Evolutionary conservation across 176 grass and related monocot species (phyloP), one percentile per base, ranked within the genome.

Genomic region (Pharus latifolius): DNA sequence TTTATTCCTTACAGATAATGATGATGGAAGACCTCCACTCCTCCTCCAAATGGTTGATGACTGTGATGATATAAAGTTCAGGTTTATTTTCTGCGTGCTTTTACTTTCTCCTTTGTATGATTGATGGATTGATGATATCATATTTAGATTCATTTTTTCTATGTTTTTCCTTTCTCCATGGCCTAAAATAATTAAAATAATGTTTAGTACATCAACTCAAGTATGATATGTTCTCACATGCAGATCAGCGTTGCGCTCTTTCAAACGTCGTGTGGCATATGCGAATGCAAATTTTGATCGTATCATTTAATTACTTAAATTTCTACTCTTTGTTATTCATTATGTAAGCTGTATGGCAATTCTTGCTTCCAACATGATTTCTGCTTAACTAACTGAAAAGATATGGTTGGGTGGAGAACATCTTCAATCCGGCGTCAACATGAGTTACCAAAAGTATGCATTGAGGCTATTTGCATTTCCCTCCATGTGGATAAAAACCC

Each of bases 391-490:
- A 72, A 4, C 24, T 70, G 44, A 71, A 87, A 82, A 98, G 94
- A 98, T 91, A 98, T 98, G 87, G 94, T 98, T 41, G 94, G 94
- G 61, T 98, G 94, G 94, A 90, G 94, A 68, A 98, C 94, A 32
- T 98, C 94, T 75, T 98, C 94, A 41, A 98, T 98, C 62, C 78
- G 94, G 30, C 87, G 89, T 74, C 94, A 98, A 69, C 80, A 89
- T 6, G 94, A 98, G 77, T 85, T 98, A 69, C 94, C 94, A 60
- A 93, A 93, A 64, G 94, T 98, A 92, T 49, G 48, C 69, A 25
- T 58, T 65, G 60, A 50, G 10, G 18, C 27, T 76, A 60, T 27
- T 69, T 55, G 59, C 48, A 77, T 76, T 49, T 66, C 55, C 28
- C 62, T 20, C 43, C 75, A 2, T 89, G 18, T 34, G 33, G n/a